Evolutionary conservation across 495 filamentous ascomycete genomes (phyloP), one percentile per base, ranked within the genome.

Genomic region (Penicillium nucicola): DNA sequence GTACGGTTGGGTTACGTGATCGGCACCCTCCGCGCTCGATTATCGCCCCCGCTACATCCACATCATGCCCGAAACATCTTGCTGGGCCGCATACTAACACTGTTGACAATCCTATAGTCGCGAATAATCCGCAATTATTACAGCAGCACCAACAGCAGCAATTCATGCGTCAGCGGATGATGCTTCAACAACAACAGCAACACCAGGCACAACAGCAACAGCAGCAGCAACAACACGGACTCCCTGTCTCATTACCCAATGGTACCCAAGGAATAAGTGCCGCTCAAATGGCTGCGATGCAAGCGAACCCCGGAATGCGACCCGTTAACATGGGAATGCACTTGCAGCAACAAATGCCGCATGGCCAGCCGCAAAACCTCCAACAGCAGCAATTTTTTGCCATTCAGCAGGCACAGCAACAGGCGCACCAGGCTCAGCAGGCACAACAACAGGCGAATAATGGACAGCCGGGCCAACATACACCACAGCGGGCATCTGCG

Each of bases 261-360:
- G 82, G 79, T 13, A 79, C 83, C 20, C 81, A 79, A 49, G 70
- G 70, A 20, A 67, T 86, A 45, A 84, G 56, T 49, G 68, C 75
- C 20, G 76, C 76, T 22, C 82, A 85, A 48, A 71, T 81, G 53
- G 71, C 74, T 37, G 77, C 80, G 19, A 80, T 86, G 72, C 74
- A 79, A 47, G 69, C 55, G 5, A 75, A 73, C 30, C 65, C 65
- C n/a, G 64, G 55, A 38, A 76, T 79, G 72, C 72, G 70, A 37
- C 74, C 64, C 23, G 62, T 70, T 20, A 72, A 68, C 41, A 45
- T 68, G 31, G 59, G 60, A 42, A 68, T 76, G 68, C 71, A 77
- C 35, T 69, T 79, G 37, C 75, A 70, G 50, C 72, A 69, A 44
- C 76, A 76, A 50, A 75, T 77, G 60, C 74, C 74, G 3, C 78